These are phyloP conservation scores for Phaeosphaeriaceae sp. DNA, from an alignment of 2,329 filamentous ascomycete genomes.

Conservation along the genomic window DNA sequence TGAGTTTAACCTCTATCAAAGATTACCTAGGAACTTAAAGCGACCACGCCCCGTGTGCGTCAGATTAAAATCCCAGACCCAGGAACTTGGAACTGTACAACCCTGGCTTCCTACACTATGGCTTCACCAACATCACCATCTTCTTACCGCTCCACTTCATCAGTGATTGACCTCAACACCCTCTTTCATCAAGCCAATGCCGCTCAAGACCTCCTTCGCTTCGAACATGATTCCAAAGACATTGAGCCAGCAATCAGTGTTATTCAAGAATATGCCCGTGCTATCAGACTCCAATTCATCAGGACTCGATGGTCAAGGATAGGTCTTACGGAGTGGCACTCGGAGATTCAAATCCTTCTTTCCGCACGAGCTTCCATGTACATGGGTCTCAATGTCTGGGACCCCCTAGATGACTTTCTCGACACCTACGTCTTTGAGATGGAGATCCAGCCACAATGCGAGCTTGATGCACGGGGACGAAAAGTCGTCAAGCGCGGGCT, in stretches of 20 bases:
- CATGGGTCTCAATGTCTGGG: conserved; percentile 7
- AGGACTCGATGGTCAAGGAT: conserved; percentile 4
- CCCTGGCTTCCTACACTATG: not conserved
- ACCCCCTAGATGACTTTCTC: conserved; percentile 5
- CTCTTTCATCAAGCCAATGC: conserved; percentile 4
- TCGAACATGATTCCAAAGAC: conserved; percentile 4
- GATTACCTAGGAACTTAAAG: not conserved
- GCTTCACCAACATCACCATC: not conserved
- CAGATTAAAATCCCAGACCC: not conserved
- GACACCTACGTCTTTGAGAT: conserved; percentile 10
- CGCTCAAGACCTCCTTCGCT: conserved; percentile 4
- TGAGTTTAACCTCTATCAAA: not conserved
- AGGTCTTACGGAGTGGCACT: conserved; percentile 6
- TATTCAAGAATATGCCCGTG: conserved; percentile 7
- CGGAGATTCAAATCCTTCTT: conserved; percentile 4
- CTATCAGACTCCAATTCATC: conserved; percentile 5
- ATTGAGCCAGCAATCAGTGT: conserved; percentile 3
- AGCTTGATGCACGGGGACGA: not conserved
- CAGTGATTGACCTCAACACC: not conserved
- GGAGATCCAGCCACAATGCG: conserved; percentile 2
- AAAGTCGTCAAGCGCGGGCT: conserved; percentile 5
- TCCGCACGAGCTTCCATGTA: conserved; percentile 1
- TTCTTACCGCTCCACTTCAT: not conserved
- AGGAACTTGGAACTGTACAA: not conserved
- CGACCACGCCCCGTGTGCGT: not conserved